Conservation (phyloP, 1,139 yeast species). For the Suhomyces taliae region DNA sequence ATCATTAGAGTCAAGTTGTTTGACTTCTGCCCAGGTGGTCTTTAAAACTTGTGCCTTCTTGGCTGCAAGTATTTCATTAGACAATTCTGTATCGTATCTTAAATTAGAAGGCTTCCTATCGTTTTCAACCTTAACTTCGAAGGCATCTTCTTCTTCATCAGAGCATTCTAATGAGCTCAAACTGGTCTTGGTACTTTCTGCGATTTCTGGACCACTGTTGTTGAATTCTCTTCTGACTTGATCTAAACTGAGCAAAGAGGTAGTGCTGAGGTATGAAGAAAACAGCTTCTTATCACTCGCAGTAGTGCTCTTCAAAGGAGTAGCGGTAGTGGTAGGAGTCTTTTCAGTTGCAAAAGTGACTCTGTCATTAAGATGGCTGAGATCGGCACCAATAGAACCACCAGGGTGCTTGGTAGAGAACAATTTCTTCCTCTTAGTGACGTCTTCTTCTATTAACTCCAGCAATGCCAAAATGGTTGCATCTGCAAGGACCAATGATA, state of each 20-base stretch:
- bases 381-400: slow-evolving; percentile 75
- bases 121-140: slow-evolving; percentile 1
- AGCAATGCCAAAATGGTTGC: slow-evolving; percentile 73
- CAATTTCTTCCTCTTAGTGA: slow-evolving; percentile 48
- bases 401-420: slow-evolving; percentile 85
- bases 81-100: slow-evolving; percentile 3
- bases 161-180: slow-evolving; percentile 21
- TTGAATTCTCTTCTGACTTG: slow-evolving; percentile 23
- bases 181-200: slow-evolving; percentile 5
- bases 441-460: slow-evolving; percentile 63
- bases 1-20: slow-evolving; percentile 2
- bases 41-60: slow-evolving; percentile 11
- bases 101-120: not conserved
- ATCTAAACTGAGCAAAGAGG: slow-evolving; percentile 32
- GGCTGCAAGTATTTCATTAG: slow-evolving; percentile 5
- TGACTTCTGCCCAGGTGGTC: slow-evolving; percentile 10
- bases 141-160: slow-evolving; percentile 22
- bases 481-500: slow-evolving; percentile 75
- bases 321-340: not conserved
- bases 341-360: slow-evolving; percentile 2
- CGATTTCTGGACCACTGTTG: not conserved
- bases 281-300: slow-evolving; percentile 7
- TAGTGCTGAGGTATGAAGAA: slow-evolving; percentile 22
- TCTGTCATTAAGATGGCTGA: slow-evolving; percentile 38
- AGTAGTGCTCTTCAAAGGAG: not conserved